phyloP scores from a whole-genome alignment of 768 basidiomycete genomes.

The Scleroderma citrinum region DNA sequence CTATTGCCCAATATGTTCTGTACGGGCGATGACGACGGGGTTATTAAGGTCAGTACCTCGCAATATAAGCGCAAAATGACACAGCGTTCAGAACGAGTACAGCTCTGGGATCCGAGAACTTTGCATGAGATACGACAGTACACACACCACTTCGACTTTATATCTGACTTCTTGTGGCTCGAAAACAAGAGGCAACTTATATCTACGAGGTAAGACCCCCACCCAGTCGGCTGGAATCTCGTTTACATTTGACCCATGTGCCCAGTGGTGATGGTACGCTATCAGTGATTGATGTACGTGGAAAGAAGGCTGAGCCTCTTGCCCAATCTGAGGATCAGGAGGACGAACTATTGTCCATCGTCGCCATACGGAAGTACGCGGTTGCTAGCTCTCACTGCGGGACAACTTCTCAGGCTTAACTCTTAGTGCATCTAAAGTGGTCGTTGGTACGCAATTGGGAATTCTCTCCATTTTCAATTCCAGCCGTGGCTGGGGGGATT shows the following conservation, averaged over 20 bases:
- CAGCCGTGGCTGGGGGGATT: constrained; percentile 84
- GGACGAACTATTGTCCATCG: constrained; percentile 85
- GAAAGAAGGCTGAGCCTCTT: constrained; percentile 69
- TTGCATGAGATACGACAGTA: constrained; percentile 59
- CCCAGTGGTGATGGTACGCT: constrained; percentile 87
- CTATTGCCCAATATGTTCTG: constrained; percentile 66
- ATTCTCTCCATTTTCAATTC: constrained; percentile 88
- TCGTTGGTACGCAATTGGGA: constrained; percentile 87
- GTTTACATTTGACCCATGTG: not conserved
- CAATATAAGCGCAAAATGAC: not conserved
- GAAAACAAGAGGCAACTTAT: constrained; percentile 80
- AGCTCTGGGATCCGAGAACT: constrained; percentile 90
- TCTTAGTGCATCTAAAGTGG: constrained; percentile 65
- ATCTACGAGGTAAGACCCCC: constrained; percentile 66
- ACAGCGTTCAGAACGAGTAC: not conserved
- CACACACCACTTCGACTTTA: constrained; percentile 90
- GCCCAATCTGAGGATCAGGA: constrained; percentile 94
- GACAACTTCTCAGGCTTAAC: not conserved
- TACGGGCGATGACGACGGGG: constrained; percentile 92
- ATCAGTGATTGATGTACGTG: constrained; percentile 86
- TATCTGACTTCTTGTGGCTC: constrained; percentile 86
- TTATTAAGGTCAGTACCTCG: constrained; percentile 65
- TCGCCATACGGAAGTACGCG: constrained; percentile 73
- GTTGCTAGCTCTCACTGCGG: not conserved
- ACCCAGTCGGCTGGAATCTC: not conserved